Conservation (phyloP, 129 eudicot genomes). For the Centaurea solstitialis region DNA sequence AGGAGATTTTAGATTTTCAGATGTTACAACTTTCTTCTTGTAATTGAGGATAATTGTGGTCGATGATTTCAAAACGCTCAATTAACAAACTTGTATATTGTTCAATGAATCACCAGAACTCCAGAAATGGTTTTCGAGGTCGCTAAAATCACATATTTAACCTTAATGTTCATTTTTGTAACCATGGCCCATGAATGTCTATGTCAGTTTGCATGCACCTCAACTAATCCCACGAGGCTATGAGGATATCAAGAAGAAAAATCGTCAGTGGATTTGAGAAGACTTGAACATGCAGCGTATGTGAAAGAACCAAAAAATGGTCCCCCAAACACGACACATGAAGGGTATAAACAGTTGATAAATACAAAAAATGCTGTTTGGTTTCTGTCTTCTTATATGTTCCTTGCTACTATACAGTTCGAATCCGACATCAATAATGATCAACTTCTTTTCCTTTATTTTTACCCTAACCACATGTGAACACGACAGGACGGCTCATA, state of each 20-base stretch:
- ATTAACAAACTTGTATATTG: no score
- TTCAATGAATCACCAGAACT: no score
- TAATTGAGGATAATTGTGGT: no score
- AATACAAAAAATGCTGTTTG: slow-evolving; percentile 15
- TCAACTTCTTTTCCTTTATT: slow-evolving; percentile 11
- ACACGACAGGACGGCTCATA: neutral
- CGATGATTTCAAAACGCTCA: no score
- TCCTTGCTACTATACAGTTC: slow-evolving; percentile 31
- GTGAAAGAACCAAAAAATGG: neutral
- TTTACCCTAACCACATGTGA: slow-evolving; percentile 7
- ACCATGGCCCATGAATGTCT: no score
- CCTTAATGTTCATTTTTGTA: no score
- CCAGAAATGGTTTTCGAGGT: no score
- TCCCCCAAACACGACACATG: neutral
- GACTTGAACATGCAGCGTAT: neutral
- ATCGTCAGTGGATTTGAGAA: no score
- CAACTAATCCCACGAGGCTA: no score
- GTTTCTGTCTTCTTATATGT: slow-evolving; percentile 16
- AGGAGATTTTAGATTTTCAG: neutral
- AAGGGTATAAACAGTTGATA: slow-evolving; percentile 20
- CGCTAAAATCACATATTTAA: no score
- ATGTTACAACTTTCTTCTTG: neutral
- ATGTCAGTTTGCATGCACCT: no score
- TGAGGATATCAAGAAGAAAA: no score
- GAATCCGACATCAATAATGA: neutral